These are phyloP conservation scores for Cladobotryum protrusum DNA, from an alignment of 2,329 filamentous ascomycete genomes.

Conservation along the genomic window DNA sequence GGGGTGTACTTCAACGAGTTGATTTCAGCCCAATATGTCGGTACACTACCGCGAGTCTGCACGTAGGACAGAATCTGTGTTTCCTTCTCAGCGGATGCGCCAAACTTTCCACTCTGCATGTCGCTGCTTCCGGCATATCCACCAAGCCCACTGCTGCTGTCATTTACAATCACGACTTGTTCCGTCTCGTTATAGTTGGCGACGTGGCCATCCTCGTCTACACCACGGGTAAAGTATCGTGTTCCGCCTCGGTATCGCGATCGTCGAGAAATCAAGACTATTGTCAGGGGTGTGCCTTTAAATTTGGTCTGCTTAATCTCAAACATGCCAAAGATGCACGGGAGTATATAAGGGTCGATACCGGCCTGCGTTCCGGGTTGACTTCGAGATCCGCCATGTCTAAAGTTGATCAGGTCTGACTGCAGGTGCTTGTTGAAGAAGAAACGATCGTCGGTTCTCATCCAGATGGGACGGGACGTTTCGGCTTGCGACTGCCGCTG, in stretches of 20 bases:
- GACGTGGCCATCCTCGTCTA: constrained; percentile 91
- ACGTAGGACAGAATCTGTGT: constrained; percentile 90
- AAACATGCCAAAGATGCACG: constrained; percentile 94
- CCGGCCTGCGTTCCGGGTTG: constrained; percentile 65
- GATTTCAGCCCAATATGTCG: constrained; percentile 92
- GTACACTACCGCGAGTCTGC: constrained; percentile 92
- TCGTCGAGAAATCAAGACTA: constrained; percentile 81
- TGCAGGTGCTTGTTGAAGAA: constrained; percentile 97
- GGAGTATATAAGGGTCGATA: constrained; percentile 86
- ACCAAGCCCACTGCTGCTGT: constrained; percentile 64
- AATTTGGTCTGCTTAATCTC: constrained; percentile 82
- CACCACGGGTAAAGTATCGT: constrained; percentile 87
- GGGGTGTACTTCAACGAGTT: constrained; percentile 90
- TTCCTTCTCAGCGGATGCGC: constrained; percentile 57
- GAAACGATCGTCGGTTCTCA: constrained; percentile 90
- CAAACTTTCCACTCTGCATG: constrained; percentile 66
- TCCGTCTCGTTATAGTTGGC: constrained; percentile 99
- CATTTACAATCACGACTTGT: constrained; percentile 84
- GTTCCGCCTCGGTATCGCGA: constrained; percentile 86
- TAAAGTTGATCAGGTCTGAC: constrained; percentile 85
- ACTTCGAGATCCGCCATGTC: constrained; percentile 55
- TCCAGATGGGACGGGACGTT: constrained; percentile 71
- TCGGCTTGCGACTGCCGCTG: constrained; percentile 83
- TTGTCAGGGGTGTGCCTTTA: constrained; percentile 76
- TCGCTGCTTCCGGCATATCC: constrained; percentile 74